Conservation (phyloP, 352 stramenopile genomes). For the Phytopythium vexans region DNA sequence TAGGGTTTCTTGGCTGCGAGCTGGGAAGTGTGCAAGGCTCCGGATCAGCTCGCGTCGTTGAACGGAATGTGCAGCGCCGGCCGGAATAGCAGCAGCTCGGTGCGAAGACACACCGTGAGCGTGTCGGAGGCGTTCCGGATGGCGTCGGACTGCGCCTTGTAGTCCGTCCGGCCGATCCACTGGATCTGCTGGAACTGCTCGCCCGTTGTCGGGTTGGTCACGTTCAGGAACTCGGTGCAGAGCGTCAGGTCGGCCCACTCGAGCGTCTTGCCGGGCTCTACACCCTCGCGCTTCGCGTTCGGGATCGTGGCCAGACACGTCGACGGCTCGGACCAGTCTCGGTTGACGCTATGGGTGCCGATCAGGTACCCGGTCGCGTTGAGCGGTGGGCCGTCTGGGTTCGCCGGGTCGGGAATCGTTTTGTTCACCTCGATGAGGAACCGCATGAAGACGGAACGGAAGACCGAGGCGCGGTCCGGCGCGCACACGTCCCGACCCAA, state of each 20-base stretch:
- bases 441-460: conserved; percentile 7
- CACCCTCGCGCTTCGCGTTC: neutral
- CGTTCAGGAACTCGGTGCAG: conserved; percentile 39
- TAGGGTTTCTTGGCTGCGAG: too few species aligned
- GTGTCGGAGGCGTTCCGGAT: conserved; percentile 41
- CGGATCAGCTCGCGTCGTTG: too few species aligned
- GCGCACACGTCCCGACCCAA: conserved; percentile 1
- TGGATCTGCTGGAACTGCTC: conserved; percentile 33
- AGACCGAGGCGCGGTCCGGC: conserved; percentile 4
- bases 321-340: conserved; percentile 12
- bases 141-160: conserved; percentile 35
- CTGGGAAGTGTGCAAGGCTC: too few species aligned
- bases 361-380: conserved; percentile 1
- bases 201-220: conserved; percentile 24
- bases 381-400: neutral
- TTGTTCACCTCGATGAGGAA: conserved; percentile 5
- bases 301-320: neutral
- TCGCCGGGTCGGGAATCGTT: conserved; percentile 2
- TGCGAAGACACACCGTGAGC: conserved; percentile 30
- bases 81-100: neutral
- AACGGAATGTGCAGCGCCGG: neutral
- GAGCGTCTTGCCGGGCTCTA: neutral
- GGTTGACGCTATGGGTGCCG: conserved; percentile 18
- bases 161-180: conserved; percentile 46
- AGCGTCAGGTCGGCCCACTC: conserved; percentile 30